Evolutionary conservation across 2,329 filamentous ascomycete genomes (phyloP), one percentile per base, ranked within the genome.

Genomic region (Zarea fungicola): DNA sequence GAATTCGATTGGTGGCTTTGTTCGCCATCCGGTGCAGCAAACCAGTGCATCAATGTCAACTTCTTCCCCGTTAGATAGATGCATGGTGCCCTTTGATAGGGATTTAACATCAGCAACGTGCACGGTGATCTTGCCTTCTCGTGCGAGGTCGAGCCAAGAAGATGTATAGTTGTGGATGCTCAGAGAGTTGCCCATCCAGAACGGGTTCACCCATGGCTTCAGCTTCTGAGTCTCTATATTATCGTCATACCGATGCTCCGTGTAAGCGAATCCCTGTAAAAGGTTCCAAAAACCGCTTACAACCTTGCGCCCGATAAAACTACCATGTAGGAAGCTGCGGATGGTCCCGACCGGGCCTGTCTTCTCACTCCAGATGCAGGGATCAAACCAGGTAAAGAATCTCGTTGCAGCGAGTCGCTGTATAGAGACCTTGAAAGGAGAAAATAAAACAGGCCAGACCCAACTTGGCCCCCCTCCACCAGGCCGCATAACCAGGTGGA

Each of bases 301-400:
- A 0, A 81, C 45, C 18, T 66, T 67, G 2, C 74, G 66, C 0
- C 78, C 78, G 0, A 78, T 21, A 36, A 63, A 61, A 1, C 74
- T 81, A 2, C 69, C 65, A 42, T 82, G 77, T 2, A 82, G 58
- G 41, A 78, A 73, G 4, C 60, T 58, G 3, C 76, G 65, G 0
- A 75, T 58, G 16, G 61, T 63, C 6, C 72, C 68, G 41, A 67
- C 78, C 1, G 77, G 79, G n/a, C n/a, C n/a, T n/a, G n/a, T n/a
- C n/a, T n/a, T n/a, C 3, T 68, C 65, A 1, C 79, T 81, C 79
- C 81, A 87, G 2, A 81, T 73, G 54, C 82, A 86, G 0, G 84
- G 83, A 18, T 73, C 79, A 59, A 87, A 77, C 76, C 80, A 86
- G 0, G 76, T 80, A 54, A 86, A 65, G 52, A 81, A 74, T 0